Conservation (phyloP, 768 basidiomycete genomes). For the Tricholoma furcatifolium region DNA sequence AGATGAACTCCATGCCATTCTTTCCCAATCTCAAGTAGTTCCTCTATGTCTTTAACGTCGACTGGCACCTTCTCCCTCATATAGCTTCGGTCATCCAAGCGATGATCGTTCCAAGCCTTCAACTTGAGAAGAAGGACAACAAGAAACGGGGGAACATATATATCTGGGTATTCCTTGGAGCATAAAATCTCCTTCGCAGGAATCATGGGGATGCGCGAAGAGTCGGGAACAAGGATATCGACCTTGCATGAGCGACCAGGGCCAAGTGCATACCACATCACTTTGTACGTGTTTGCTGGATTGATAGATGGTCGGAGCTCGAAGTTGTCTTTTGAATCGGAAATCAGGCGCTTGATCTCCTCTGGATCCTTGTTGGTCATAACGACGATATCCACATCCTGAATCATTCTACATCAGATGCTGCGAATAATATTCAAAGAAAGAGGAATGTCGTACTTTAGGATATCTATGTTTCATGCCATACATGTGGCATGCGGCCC, state of each 20-base stretch:
- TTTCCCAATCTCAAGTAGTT: conserved; percentile 38
- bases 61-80: conserved; percentile 35
- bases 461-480: conserved; percentile 34
- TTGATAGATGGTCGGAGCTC: conserved; percentile 36
- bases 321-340: conserved; percentile 28
- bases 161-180: conserved; percentile 17
- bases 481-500: conserved; percentile 36
- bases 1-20: conserved; percentile 18
- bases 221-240: conserved; percentile 35
- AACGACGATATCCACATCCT: conserved; percentile 51
- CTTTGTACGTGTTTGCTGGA: conserved; percentile 37
- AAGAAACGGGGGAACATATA: conserved; percentile 39
- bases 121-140: conserved; percentile 40
- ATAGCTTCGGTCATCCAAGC: conserved; percentile 25
- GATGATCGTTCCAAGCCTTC: conserved; percentile 41
- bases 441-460: conserved; percentile 23
- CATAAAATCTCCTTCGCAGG: conserved; percentile 20
- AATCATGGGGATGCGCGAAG: conserved; percentile 34
- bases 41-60: conserved; percentile 40
- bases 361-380: conserved; percentile 33
- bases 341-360: conserved; percentile 38
- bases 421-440: neutral
- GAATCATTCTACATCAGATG: no score
- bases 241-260: conserved; percentile 32
- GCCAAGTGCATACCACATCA: conserved; percentile 37